Conservation (phyloP, 176 grass and related monocot species). For the Phragmites australis region DNA sequence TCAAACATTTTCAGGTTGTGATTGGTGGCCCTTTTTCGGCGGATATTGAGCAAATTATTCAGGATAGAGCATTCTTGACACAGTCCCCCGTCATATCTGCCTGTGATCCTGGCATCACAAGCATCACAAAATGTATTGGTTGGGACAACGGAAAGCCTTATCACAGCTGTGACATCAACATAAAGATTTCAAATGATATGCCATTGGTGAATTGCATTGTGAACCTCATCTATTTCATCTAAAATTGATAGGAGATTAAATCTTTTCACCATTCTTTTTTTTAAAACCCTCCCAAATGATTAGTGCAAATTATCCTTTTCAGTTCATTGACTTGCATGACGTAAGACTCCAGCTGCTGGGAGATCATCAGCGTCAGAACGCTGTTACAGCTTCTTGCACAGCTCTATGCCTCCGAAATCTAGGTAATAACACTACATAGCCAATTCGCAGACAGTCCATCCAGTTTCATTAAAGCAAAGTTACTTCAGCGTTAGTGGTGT, state of each 20-base stretch:
- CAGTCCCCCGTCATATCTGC: slow-evolving; percentile 69
- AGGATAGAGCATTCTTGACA: slow-evolving; percentile 63
- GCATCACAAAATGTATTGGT: slow-evolving; percentile 53
- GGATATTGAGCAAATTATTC: slow-evolving; percentile 68
- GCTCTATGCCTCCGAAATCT: slow-evolving; percentile 62
- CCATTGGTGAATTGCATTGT: slow-evolving; percentile 49
- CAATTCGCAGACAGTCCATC: background rate
- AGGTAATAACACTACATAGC: slow-evolving; percentile 45
- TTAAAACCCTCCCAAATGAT: background rate
- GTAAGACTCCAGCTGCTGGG: slow-evolving; percentile 79
- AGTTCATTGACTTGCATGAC: slow-evolving; percentile 56
- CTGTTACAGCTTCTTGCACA: slow-evolving; percentile 63
- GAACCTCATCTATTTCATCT: slow-evolving; percentile 9
- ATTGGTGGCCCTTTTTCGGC: slow-evolving; percentile 67
- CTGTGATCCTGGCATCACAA: slow-evolving; percentile 52
- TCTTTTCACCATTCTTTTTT: too few relatives aligned
- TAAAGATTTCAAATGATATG: slow-evolving; percentile 47
- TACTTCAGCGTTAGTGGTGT: background rate
- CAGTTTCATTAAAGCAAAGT: background rate
- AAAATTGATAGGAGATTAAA: background rate
- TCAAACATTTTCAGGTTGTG: slow-evolving; percentile 67
- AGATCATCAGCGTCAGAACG: slow-evolving; percentile 74
- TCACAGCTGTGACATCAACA: slow-evolving; percentile 66
- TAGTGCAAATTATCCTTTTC: slow-evolving; percentile 28
- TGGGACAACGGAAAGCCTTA: slow-evolving; percentile 57